Evolutionary conservation across 371 early-diverging fungal genomes (phyloP), one percentile per base, ranked within the genome.

Genomic region (Quaeritorhiza haematococci): DNA sequence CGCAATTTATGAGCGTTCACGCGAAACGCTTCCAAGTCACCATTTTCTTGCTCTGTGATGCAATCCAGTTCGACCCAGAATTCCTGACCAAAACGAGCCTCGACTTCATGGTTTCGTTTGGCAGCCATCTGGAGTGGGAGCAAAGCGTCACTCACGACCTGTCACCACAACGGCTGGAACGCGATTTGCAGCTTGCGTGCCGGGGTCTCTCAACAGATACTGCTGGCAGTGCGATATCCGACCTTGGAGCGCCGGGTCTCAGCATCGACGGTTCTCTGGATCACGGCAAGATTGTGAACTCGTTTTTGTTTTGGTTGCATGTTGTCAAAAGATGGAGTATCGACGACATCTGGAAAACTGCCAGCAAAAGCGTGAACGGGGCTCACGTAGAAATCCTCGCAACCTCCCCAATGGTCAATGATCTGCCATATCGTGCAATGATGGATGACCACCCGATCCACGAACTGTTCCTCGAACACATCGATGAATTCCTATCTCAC

Each of bases 41-140:
- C 7, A 49, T 74, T 53, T 67, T 79, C 27, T 44, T 76, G 54
- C 66, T 79, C 8, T 65, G 72, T 49, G 77, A 79, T 49, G 72
- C 74, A 6, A 62, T 66, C 19, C 52, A 64, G 0, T 61, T 67
- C 55, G 69, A 71, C 49, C 56, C 55, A 32, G 57, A 53, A 21
- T 28, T 60, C 34, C 51, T 55, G 19, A 58, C 56, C 26, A 28
- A 34, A 8, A 41, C 46, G 33, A 48, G 42, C 3, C 24, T 61
- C 35, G 55, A 46, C n/a, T 27, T 63, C 23, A 45, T 68, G 21
- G 30, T 49, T 26, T 17, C 49, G 7, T 30, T 64, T 19, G 66
- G 62, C 7, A 58, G 28, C 33, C 26, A 33, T 33, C 59, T 76
- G 26, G 74, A 72, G 50, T 56, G 60, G 57, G 70, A 76, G 60